Percentiles rank a stretch among this genome's conserved stretches.
Conservation (phyloP, 805 yeast genomes). For the Candida vartiovaarae region DNA sequence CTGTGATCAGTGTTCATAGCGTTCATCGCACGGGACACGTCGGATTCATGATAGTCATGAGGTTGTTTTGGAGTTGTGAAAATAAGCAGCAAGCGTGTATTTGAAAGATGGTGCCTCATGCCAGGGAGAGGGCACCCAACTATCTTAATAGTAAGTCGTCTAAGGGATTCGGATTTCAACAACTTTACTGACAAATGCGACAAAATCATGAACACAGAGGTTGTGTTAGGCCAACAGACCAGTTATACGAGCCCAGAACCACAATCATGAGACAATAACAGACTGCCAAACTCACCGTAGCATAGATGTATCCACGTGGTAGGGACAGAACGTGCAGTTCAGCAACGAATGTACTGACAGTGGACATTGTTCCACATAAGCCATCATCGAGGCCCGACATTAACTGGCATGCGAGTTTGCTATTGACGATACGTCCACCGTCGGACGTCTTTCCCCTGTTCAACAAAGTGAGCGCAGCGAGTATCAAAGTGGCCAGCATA, state of each 20-base stretch:
- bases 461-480: conserved; percentile 38
- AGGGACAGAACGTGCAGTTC: conserved; percentile 44
- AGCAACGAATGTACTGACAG: conserved; percentile 71
- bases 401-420: conserved; percentile 39
- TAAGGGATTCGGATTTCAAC: not conserved
- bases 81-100: not conserved
- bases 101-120: conserved; percentile 4
- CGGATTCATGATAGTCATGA: conserved; percentile 12
- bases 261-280: conserved; percentile 47
- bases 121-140: conserved; percentile 10
- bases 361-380: conserved; percentile 63
- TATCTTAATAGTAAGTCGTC: not conserved
- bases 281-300: conserved; percentile 34
- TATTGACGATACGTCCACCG: conserved; percentile 25
- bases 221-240: conserved; percentile 47
- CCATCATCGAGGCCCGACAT: conserved; percentile 54
- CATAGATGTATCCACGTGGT: conserved; percentile 43
- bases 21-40: conserved; percentile 11
- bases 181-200: not conserved
- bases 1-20: conserved; percentile 19
- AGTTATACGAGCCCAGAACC: conserved; percentile 64
- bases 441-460: conserved; percentile 33
- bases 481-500: conserved; percentile 35
- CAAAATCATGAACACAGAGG: conserved; percentile 13
- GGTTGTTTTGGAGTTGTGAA: not conserved